phyloP scores from a whole-genome alignment of 2,329 filamentous ascomycete species.

The Phialophora tarda region DNA sequence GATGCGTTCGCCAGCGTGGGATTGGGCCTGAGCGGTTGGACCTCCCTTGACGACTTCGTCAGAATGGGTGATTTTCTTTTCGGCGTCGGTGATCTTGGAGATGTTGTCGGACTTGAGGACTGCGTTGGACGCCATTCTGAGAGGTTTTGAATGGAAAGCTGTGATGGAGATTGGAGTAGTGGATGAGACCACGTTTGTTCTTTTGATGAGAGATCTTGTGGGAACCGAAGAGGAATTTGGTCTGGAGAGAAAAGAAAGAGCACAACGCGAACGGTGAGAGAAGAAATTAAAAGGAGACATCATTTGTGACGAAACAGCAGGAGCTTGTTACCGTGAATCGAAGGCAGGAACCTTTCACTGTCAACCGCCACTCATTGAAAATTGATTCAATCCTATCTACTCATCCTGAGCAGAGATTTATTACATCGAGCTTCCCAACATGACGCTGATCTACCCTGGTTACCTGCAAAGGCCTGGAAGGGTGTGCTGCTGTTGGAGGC shows the following conservation, averaged over 20 bases:
- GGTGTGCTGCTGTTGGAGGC: neutral
- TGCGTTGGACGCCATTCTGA: conserved; percentile 12
- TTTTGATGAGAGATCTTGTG: neutral
- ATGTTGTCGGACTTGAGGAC: conserved; percentile 42
- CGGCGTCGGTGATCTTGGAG: conserved; percentile 48
- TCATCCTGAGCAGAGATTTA: neutral
- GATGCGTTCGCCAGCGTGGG: conserved; percentile 45
- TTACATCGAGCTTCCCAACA: neutral
- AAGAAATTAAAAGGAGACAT: neutral
- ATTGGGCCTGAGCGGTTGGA: conserved; percentile 51
- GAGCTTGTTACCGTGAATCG: neutral
- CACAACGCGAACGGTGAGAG: neutral
- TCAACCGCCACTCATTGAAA: neutral
- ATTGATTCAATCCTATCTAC: neutral
- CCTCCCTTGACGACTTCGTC: conserved; percentile 46
- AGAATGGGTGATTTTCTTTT: conserved; percentile 48
- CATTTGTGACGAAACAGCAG: neutral
- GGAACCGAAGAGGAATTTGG: neutral
- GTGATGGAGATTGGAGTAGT: neutral
- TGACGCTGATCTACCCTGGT: neutral
- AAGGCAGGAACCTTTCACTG: conserved; percentile 4
- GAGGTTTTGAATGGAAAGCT: neutral
- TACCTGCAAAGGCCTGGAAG: neutral
- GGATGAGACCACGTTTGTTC: neutral
- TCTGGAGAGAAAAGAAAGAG: neutral